A percentile compares a stretch with the other conserved stretches of the same genome.
Evolutionary conservation across 2,329 filamentous ascomycete genomes (phyloP).

Genomic region (Aspergillus sp.): DNA sequence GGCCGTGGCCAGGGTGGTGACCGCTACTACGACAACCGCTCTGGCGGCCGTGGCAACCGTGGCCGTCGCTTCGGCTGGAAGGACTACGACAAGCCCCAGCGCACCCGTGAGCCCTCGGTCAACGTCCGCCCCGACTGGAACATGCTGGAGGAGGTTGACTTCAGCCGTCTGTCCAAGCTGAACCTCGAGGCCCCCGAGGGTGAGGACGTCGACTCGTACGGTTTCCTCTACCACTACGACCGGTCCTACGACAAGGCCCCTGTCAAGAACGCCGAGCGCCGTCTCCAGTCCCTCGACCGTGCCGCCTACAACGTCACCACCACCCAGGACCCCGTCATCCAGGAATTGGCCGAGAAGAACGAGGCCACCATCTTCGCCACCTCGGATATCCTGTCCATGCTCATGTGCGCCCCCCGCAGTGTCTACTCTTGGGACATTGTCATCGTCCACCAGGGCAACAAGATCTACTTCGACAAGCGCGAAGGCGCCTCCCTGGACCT

Average conservation of each 20-base stretch:
- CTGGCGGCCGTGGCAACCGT: constrained; percentile 68
- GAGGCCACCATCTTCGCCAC: constrained; percentile 97
- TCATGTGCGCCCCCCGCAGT: constrained; percentile 96
- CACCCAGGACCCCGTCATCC: constrained; percentile 91
- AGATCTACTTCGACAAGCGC: constrained; percentile 98
- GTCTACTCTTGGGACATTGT: constrained; percentile 99
- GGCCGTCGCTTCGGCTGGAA: constrained; percentile 95
- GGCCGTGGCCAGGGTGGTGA: constrained; percentile 67
- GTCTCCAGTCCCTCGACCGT: constrained; percentile 84
- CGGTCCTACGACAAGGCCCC: constrained; percentile 90
- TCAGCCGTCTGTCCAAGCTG: constrained; percentile 89
- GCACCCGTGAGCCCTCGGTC: constrained; percentile 93
- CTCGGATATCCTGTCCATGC: constrained; percentile 95
- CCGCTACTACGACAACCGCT: constrained; percentile 69
- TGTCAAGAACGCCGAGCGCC: constrained; percentile 84
- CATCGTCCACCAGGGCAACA: constrained; percentile 88
- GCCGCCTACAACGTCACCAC: constrained; percentile 98
- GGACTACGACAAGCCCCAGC: constrained; percentile 96
- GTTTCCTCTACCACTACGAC: constrained; percentile 98
- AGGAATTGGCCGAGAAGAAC: constrained; percentile 92
- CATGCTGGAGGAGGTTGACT: constrained; percentile 97
- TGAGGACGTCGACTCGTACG: constrained; percentile 92
- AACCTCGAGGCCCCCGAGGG: constrained; percentile 94
- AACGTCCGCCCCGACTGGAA: constrained; percentile 96
- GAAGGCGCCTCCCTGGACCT: constrained; percentile 93